Percentiles rank a stretch among this genome's conserved stretches.
phyloP scores from a whole-genome alignment of 129 eudicot genomes.

The Logfia minima region DNA sequence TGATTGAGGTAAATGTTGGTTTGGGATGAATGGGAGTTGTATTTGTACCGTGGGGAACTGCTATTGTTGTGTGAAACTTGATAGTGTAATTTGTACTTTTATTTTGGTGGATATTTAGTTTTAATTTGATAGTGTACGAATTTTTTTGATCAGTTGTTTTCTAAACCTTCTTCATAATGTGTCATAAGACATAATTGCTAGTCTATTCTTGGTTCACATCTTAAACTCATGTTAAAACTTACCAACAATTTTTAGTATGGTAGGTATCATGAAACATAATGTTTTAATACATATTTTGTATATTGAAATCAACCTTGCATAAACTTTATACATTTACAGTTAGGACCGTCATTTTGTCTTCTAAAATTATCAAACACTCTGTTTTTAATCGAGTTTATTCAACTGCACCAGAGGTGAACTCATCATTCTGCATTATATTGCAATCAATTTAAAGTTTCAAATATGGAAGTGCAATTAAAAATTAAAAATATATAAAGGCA shows the following conservation, averaged over 20 bases:
- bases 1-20: neutral
- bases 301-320: neutral
- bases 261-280: too few relatives aligned
- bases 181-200: neutral
- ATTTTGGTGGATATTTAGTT: neutral
- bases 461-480: too few relatives aligned
- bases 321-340: neutral
- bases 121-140: too few relatives aligned
- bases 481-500: too few relatives aligned
- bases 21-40: neutral
- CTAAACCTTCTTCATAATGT: neutral
- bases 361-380: neutral
- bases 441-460: neutral
- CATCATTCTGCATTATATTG: neutral
- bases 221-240: too few relatives aligned
- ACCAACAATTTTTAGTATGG: too few relatives aligned
- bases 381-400: too few relatives aligned
- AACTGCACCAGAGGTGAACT: too few relatives aligned
- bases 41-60: neutral
- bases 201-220: neutral
- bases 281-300: too few relatives aligned
- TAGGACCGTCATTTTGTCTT: neutral
- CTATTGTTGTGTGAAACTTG: neutral
- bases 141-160: too few relatives aligned
- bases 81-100: neutral